phyloP scores from a whole-genome alignment of 1,139 yeast genomes.

The Nematodospora anomalae region DNA sequence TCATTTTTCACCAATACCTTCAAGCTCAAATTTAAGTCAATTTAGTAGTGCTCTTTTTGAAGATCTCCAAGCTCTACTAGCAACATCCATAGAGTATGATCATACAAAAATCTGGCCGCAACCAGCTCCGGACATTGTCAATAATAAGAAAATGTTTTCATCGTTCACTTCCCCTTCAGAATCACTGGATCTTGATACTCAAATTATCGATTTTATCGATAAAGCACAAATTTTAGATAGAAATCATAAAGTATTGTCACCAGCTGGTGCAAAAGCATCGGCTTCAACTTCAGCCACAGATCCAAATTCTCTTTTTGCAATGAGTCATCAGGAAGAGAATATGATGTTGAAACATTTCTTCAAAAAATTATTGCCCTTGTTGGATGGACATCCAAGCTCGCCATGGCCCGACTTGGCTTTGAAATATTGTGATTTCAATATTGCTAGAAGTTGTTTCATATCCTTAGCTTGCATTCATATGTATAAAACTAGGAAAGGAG shows the following conservation, averaged over 20 bases:
- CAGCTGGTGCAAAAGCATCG: slow-evolving; percentile 2
- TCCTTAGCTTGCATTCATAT: slow-evolving; percentile 55
- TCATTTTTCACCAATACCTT: not conserved
- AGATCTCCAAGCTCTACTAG: slow-evolving; percentile 22
- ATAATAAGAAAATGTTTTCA: not conserved
- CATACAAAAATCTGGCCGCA: not conserved
- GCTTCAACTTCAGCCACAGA: slow-evolving; percentile 7
- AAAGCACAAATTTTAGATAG: slow-evolving; percentile 13
- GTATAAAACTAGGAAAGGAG: slow-evolving; percentile 49
- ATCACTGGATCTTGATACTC: slow-evolving; percentile 13
- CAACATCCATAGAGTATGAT: slow-evolving; percentile 8
- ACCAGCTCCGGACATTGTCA: not conserved
- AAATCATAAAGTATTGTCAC: slow-evolving; percentile 8
- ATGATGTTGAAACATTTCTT: slow-evolving; percentile 54
- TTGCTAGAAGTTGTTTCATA: slow-evolving; percentile 55
- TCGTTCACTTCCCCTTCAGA: not conserved
- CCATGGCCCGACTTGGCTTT: slow-evolving; percentile 61
- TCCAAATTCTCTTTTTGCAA: slow-evolving; percentile 8
- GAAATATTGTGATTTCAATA: slow-evolving; percentile 54
- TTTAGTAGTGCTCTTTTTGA: slow-evolving; percentile 19
- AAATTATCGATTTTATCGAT: slow-evolving; percentile 17
- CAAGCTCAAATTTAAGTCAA: slow-evolving; percentile 8
- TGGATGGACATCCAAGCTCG: slow-evolving; percentile 57
- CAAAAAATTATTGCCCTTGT: slow-evolving; percentile 47
- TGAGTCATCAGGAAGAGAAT: slow-evolving; percentile 42